These are phyloP conservation scores for Rhodotorula graminis DNA, from an alignment of 768 basidiomycete species.

Conservation along the genomic window DNA sequence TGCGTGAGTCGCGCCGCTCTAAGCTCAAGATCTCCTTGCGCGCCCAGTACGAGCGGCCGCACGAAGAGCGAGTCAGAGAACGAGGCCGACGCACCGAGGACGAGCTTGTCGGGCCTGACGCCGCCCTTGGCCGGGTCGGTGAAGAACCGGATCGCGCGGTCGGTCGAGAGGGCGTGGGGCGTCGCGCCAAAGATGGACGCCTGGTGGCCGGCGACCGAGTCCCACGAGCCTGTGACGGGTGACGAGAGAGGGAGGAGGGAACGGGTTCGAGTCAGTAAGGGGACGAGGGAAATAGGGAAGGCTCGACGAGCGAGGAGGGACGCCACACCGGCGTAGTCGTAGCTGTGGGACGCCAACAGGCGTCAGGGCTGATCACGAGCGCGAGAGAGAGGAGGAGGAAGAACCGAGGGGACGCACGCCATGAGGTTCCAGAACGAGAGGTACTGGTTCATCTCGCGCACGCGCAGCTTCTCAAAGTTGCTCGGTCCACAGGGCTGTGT, in stretches of 20 bases:
- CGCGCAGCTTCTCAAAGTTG: conserved; percentile 72
- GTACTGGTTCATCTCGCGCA: conserved; percentile 76
- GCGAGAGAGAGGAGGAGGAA: background rate
- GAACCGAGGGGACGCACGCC: conserved; percentile 53
- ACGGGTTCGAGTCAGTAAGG: background rate
- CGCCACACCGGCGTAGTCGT: conserved; percentile 40
- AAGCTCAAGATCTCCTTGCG: no score
- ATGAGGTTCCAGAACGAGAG: conserved; percentile 98
- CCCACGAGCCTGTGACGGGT: conserved; percentile 51
- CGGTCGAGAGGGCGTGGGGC: conserved; percentile 51
- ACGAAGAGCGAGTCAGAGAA: no score
- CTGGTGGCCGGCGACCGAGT: conserved; percentile 58
- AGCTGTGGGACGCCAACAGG: conserved; percentile 39
- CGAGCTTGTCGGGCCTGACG: conserved; percentile 69
- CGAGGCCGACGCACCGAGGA: conserved; percentile 55
- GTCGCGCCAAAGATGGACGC: conserved; percentile 71
- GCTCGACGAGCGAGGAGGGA: no score
- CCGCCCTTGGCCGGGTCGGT: conserved; percentile 53
- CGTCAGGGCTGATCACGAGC: background rate
- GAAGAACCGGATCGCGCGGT: conserved; percentile 62
- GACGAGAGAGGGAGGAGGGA: background rate
- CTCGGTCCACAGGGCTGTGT: conserved; percentile 83
- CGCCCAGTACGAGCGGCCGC: no score
- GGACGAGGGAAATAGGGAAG: no score
- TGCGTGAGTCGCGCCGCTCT: no score